Conservation (phyloP, 331 rosid species). For the Pyrus hybrid region DNA sequence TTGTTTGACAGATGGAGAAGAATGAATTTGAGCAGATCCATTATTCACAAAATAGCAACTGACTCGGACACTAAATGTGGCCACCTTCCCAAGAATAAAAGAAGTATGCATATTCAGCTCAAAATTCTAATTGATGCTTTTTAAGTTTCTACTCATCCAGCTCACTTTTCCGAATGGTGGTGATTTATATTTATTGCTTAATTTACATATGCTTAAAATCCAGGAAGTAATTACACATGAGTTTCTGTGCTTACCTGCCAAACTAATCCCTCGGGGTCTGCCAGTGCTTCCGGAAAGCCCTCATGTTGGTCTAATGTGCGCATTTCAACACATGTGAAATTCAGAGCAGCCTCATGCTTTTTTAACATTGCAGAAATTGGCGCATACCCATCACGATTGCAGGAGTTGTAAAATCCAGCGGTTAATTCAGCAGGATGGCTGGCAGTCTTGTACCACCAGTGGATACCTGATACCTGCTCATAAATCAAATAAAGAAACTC, state of each 20-base stretch:
- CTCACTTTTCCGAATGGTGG: background rate
- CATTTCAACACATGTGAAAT: slow-evolving; percentile 58
- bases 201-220: background rate
- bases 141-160: background rate
- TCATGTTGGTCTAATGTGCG: slow-evolving; percentile 48
- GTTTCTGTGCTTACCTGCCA: slow-evolving; percentile 55
- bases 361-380: slow-evolving; percentile 68
- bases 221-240: background rate
- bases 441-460: slow-evolving; percentile 96
- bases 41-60: background rate
- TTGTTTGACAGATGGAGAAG: background rate
- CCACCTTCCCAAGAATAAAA: background rate
- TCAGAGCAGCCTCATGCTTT: slow-evolving; percentile 60
- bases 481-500: slow-evolving; percentile 20
- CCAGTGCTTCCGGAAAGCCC: slow-evolving; percentile 53
- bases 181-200: background rate
- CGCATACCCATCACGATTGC: slow-evolving; percentile 92
- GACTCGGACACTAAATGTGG: background rate
- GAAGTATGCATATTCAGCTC: background rate
- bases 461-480: slow-evolving; percentile 73
- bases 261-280: slow-evolving; percentile 76
- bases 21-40: background rate
- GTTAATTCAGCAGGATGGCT: slow-evolving; percentile 95
- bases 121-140: background rate
- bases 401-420: slow-evolving; percentile 80